Base-by-base conservation (phyloP, 305 asterid genomes). In the Petunia hybrid region DNA sequence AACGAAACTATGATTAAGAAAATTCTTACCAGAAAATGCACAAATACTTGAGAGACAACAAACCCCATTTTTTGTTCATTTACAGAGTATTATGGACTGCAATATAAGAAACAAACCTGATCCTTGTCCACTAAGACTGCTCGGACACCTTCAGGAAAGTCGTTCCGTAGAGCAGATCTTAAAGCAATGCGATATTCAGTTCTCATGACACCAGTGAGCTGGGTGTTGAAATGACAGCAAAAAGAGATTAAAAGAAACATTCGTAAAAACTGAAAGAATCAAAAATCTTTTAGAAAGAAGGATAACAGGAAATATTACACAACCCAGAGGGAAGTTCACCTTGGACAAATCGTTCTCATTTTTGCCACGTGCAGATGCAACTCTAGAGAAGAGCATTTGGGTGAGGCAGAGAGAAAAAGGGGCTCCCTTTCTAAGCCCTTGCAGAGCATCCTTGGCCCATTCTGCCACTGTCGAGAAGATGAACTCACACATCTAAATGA, bases 41-140 rank as follows among this genome's bases (percentile, higher is more conserved):
- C n/a, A 12, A 53, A 10, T 53, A 12, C 59, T 66, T 10, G 14
- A 71, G 60, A 71, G 46, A 71, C 77, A 41, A 70, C 22, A 70
- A 59, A 77, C 55, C 45, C 43, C 35, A 79, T 79, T 8, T 13
- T 12, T 48, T 6, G 59, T 22, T 14, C 31, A 5, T 8, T 42
- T 70, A 39, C 77, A 43, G 36, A 22, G 14, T 70, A 70, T 6
- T 36, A 53, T 51, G 69, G n/a, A 8, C 69, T 63, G 69, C 10
- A 48, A 76, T 60, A 43, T 70, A 82, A 85, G 82, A 39, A 85
- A 77, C 91, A 73, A 75, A 95, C 99, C 98, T 92, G 98, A 88
- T 94, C 98, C 88, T 95, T 95, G 89, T 95, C 99, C 82, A 94
- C 95, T 86, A 95, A 88, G 86, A 95, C 95, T 51, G 99, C 99